Base-by-base conservation (phyloP, 2,329 filamentous ascomycete genomes). In the Pyrenophora seminiperda region DNA sequence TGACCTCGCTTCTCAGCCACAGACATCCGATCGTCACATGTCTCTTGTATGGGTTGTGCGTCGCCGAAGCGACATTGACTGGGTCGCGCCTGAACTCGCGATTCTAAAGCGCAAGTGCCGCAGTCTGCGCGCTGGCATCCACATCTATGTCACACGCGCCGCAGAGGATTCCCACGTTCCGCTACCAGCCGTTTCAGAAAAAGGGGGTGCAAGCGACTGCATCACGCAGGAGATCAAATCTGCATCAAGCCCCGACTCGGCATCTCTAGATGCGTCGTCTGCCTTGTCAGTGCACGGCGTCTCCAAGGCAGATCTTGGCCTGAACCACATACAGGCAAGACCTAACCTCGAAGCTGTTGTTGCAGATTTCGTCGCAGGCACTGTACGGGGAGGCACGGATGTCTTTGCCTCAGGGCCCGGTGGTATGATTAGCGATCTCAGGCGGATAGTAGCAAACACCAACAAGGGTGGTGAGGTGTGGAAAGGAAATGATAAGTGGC, bases 31-130 rank as follows among this genome's bases (percentile, higher is more conserved):
- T 36, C 66, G 63, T 29, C 58, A 63, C 18, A 62, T 72, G 19
- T 63, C 67, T 6, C 61, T 74, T 10, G 57, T 74, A 10, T 74
- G 71, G 71, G 63, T 70, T 3, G 48, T 73, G 20, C 68, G 70
- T 9, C 65, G 65, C 6, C 56, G 63, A 5, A 53, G 60, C 11
- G 66, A 74, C 41, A 61, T 74, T 20, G 62, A 65, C 31, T 74
- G 71, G 71, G 62, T 74, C 5, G 60, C 62, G 0, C 66, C 66
- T 3, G 71, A 74, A 47, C 67, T 74, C n/a, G 56, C 59, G 4
- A 46, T 60, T 7, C 49, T 72, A 14, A 68, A 68, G 54, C 57
- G 54, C 24, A 64, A 65, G 42, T 66, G 61, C 34, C 47, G 53
- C 3, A 63, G 62, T 19, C 38, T 66, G 7, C 58, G 65, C n/a